These are phyloP conservation scores for Arthrinium phaeospermum DNA, from an alignment of 2,329 filamentous ascomycete genomes.

Conservation along the genomic window DNA sequence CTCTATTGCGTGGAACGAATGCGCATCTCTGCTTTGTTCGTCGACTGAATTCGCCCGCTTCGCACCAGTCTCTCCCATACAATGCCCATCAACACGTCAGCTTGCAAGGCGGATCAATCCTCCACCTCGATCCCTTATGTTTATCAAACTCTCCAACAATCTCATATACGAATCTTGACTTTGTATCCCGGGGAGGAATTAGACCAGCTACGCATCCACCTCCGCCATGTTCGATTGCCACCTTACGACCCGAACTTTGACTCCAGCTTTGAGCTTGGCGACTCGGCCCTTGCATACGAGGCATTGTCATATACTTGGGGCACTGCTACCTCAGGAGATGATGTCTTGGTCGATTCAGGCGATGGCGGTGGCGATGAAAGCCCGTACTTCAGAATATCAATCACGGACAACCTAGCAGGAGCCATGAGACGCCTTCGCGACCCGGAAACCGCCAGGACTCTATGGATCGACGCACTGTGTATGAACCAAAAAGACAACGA, in stretches of 20 bases:
- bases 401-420: not conserved
- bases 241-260: not conserved
- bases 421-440: not conserved
- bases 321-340: not conserved
- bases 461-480: conserved; percentile 27
- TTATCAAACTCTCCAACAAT: not conserved
- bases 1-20: no score
- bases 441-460: not conserved
- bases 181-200: not conserved
- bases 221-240: not conserved
- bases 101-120: not conserved
- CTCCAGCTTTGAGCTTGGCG: no score
- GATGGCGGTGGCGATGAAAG: not conserved
- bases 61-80: no score
- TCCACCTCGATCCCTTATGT: not conserved
- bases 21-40: no score
- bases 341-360: not conserved
- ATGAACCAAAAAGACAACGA: conserved; percentile 22
- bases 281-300: not conserved
- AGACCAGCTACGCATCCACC: not conserved
- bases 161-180: not conserved
- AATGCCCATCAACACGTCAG: not conserved
- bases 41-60: no score
- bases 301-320: conserved; percentile 12
- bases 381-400: not conserved